Base-by-base conservation (phyloP, 768 basidiomycete genomes). In the Tubosaeta brunneosetosa region DNA sequence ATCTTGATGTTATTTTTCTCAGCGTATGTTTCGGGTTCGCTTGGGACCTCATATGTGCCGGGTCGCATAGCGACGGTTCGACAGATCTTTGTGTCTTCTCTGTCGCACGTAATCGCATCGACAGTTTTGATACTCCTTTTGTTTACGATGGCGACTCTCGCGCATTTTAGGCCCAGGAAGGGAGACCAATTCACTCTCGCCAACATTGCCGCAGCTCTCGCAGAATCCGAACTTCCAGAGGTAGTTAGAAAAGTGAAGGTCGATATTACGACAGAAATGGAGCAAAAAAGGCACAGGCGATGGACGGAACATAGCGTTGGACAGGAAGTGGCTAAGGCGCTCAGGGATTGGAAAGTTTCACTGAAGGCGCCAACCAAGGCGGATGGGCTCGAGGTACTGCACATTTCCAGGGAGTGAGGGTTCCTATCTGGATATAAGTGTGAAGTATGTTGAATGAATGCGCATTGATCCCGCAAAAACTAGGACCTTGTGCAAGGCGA, bases 161-260 rank as follows among this genome's bases (percentile, higher is more conserved):
- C 56, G 12, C 10, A 57, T 34, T 58, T 58, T 40, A 45, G 53
- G 41, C 40, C 11, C n/a, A 38, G 57, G 25, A 51, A 38, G 36
- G 58, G 56, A 3, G 41, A 52, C 5, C 52, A 49, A 16, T 59
- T 58, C 53, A 55, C 54, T 17, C 56, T 55, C 25, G 57, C 56
- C 1, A 59, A 52, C 33, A 9, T 59, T 2, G 50, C 58, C 19
- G 52, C 52, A 1, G 58, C 49, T 4, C 26, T 58, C 36, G 56
- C 52, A 22, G 53, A 47, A 19, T 52, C 58, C 2, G 44, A 58
- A 12, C 32, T 54, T 6, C 42, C 58, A 32, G 14, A 22, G n/a
- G 25, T 36, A 27, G 52, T 19, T 38, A 59, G 55, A 36, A 45
- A 16, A 8, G 26, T 31, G 4, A 59, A 51, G 29, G n/a, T 40